phyloP scores from a whole-genome alignment of 2,329 filamentous ascomycete species.

The Sporothrix brunneoviolacea region DNA sequence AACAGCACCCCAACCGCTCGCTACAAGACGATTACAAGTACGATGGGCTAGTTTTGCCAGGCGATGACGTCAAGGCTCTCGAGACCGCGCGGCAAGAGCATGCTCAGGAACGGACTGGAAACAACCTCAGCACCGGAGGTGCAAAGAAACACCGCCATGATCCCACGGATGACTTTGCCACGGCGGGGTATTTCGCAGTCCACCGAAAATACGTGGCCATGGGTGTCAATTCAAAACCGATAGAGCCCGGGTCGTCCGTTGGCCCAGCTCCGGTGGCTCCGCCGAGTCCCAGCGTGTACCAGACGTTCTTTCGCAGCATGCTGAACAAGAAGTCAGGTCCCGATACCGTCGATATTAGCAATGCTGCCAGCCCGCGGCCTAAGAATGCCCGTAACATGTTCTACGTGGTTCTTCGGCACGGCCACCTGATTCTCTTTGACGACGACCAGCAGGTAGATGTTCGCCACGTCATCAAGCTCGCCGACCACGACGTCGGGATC shows the following conservation, averaged over 20 bases:
- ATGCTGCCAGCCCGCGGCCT: conserved; percentile 44
- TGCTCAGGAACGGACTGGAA: conserved; percentile 31
- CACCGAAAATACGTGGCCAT: conserved; percentile 88
- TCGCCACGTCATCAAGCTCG: conserved; percentile 87
- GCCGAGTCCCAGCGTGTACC: conserved; percentile 90
- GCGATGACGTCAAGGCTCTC: conserved; percentile 59
- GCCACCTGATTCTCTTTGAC: conserved; percentile 95
- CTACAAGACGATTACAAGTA: conserved; percentile 1
- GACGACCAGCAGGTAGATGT: conserved; percentile 93
- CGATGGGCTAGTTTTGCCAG: conserved; percentile 42
- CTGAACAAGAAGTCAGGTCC: conserved; percentile 69
- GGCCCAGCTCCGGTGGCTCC: conserved; percentile 67
- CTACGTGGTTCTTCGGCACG: conserved; percentile 87
- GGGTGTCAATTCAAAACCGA: conserved; percentile 86
- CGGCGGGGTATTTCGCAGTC: conserved; percentile 87
- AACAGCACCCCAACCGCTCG: conserved; percentile 24
- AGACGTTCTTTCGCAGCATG: conserved; percentile 94
- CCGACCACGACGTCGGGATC: conserved; percentile 78
- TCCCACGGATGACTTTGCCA: conserved; percentile 66
- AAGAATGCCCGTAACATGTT: conserved; percentile 79
- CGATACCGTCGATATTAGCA: conserved; percentile 37
- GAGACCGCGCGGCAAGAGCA: conserved; percentile 29
- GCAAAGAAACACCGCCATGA: conserved; percentile 37
- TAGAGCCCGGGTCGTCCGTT: conserved; percentile 67
- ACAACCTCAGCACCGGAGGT: conserved; percentile 29